Evolutionary conservation across 2,329 filamentous ascomycete species (phyloP), one percentile per base, ranked within the genome.

Genomic region (Fusarium armeniacum): DNA sequence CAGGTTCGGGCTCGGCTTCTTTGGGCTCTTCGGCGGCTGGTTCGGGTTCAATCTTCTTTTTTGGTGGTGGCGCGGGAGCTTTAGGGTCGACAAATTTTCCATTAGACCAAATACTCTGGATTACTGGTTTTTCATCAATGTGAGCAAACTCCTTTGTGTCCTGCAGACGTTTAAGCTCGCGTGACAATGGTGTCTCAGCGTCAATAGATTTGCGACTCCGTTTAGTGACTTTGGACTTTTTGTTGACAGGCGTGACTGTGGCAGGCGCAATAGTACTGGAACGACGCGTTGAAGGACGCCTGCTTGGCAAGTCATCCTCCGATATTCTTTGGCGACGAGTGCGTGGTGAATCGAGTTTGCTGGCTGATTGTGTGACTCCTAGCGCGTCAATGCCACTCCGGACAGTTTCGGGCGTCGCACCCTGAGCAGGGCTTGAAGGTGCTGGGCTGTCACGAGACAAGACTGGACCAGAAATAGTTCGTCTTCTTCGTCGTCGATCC

Each of bases 91-190:
- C 80, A 59, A 84, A 86, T 75, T 90, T 90, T 59, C 89, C 89
- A 68, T 90, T 90, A 72, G 86, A 87, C 89, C 89, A 91, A 28
- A 89, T 83, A 3, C 86, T 89, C 69, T 86, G 83, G 10, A 86
- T 44, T 6, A 90, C 84, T 7, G 87, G 87, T 54, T 84, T 81
- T 16, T 84, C 84, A 56, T 90, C 89, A 24, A 90, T 85, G 47
- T 85, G 83, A 1, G 85, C 81, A 65, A 84, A 91, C 72, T 91
- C 89, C 61, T 89, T 86, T 64, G 89, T 87, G 78, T 91, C 85
- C 79, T 86, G 83, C 54, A 93, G 77, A 65, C 86, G 83, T 77
- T 82, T 80, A 30, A 90, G 77, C 73, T 91, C 90, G 62, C 89
- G 86, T 36, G 85, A 80, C 70, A 87, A 78, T 58, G 82, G 83